phyloP scores from a whole-genome alignment of 768 basidiomycete species.

The Pisolithus orientalis region DNA sequence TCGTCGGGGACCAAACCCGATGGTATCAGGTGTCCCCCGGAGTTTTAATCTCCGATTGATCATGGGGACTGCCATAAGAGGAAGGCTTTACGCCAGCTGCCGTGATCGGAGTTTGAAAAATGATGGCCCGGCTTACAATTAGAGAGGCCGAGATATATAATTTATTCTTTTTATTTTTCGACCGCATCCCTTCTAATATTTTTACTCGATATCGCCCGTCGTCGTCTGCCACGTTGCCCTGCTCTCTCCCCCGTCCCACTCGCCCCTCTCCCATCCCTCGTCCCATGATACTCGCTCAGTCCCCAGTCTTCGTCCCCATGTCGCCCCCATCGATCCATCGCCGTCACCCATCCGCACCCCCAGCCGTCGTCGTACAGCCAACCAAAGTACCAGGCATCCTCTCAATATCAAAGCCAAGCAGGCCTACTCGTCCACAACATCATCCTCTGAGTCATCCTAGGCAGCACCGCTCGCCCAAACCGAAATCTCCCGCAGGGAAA shows the following conservation, averaged over 20 bases:
- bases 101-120: slow-evolving; percentile 29
- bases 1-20: neutral
- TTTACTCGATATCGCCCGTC: slow-evolving; percentile 16
- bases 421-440: slow-evolving; percentile 28
- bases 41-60: slow-evolving; percentile 19
- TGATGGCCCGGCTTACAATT: slow-evolving; percentile 22
- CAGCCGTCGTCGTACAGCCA: slow-evolving; percentile 61
- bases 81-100: slow-evolving; percentile 20
- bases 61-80: slow-evolving; percentile 11
- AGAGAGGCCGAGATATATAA: slow-evolving; percentile 6
- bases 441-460: slow-evolving; percentile 33
- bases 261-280: neutral
- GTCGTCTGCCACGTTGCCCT: slow-evolving; percentile 24
- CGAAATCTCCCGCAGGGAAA: slow-evolving; percentile 11
- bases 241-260: slow-evolving; percentile 7
- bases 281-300: slow-evolving; percentile 38
- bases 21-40: neutral
- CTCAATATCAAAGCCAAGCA: slow-evolving; percentile 54
- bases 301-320: slow-evolving; percentile 29
- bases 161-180: neutral
- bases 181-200: slow-evolving; percentile 6
- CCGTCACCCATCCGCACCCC: slow-evolving; percentile 65
- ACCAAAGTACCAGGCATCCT: slow-evolving; percentile 71
- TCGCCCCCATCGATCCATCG: slow-evolving; percentile 39
- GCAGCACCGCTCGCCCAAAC: slow-evolving; percentile 31